Base-by-base conservation (phyloP, 306 rosid species). In the Parietaria judaica region DNA sequence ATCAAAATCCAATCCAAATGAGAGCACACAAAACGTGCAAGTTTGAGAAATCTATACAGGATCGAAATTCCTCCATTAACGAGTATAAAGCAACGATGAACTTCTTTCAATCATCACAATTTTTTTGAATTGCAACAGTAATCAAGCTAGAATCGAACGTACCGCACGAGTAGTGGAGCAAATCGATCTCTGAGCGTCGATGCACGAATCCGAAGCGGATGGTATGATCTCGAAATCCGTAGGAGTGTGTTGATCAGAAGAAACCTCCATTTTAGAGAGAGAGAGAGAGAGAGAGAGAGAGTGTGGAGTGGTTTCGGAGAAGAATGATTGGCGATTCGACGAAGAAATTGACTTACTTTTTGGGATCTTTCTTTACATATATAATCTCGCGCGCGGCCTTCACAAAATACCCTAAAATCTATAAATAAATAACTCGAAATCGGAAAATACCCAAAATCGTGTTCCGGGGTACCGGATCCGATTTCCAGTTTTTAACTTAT, bases 111-210 rank as follows among this genome's bases (percentile, higher is more conserved):
- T 5, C 9, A 41, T 41, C 31, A 23, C 31, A 41, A 41, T 41
- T 1, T 41, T 41, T 41, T 8, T 23, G 1, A 23, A 41, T 5
- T 41, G 2, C 45, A 39, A 41, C 9, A 41, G 45, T 41, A 5
- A 41, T 1, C 45, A 41, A 3, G 9, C 9, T 1, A 41, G 3
- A 41, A 41, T 5, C 45, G 12, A 51, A 34, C 17, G 17, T 53
- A 69, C 73, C 67, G 12, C 12, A 14, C 53, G 10, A 11, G 44
- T 49, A 3, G 53, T 34, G 2, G n/a, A 54, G 63, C 61, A 67
- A 45, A 61, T 60, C 15, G 73, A 61, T 52, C 54, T 61, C 47
- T 54, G 43, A 54, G 62, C 62, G 56, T 60, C 15, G 38, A 60
- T 7, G 15, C 62, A 55, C 14, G 49, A 53, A 17, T 61, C 62